phyloP scores from a whole-genome alignment of 176 grass and related monocot genomes.

The Aegilops tauschii region DNA sequence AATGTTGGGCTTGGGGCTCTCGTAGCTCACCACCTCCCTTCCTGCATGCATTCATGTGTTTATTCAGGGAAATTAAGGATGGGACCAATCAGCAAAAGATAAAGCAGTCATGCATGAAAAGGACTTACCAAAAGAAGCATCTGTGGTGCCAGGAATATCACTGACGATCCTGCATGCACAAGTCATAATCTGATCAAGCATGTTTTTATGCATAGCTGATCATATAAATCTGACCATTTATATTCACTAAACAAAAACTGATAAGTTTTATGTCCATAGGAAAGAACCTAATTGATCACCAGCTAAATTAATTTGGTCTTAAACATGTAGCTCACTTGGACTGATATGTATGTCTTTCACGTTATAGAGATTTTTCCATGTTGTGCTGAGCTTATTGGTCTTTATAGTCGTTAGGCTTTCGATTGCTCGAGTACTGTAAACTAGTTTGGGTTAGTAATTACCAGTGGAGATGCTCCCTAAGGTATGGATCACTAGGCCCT shows the following conservation, averaged over 20 bases:
- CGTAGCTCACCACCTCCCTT: slow-evolving; percentile 55
- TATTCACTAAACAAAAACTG: background rate
- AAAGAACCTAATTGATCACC: background rate
- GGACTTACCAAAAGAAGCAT: slow-evolving; percentile 74
- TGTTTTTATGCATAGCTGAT: slow-evolving; percentile 11
- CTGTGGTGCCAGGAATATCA: slow-evolving; percentile 92
- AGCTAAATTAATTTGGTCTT: background rate
- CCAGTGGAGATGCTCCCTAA: slow-evolving; percentile 92
- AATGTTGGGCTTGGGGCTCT: slow-evolving; percentile 60
- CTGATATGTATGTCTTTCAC: background rate
- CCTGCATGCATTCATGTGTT: slow-evolving; percentile 34
- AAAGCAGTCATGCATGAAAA: background rate
- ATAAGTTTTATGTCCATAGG: background rate
- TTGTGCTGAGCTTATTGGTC: background rate
- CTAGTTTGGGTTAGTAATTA: slow-evolving; percentile 19
- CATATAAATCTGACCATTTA: background rate
- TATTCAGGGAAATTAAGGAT: background rate
- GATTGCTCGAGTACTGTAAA: background rate
- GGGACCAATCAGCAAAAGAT: background rate
- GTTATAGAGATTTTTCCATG: background rate
- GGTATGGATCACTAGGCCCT: slow-evolving; percentile 88
- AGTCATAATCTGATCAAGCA: slow-evolving; percentile 25
- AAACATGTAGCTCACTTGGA: background rate
- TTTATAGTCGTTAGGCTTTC: background rate
- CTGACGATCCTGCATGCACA: slow-evolving; percentile 72